Evolutionary conservation across 495 filamentous ascomycete species (phyloP), one percentile per base, ranked within the genome.

Genomic region (Annulohypoxylon stygium): DNA sequence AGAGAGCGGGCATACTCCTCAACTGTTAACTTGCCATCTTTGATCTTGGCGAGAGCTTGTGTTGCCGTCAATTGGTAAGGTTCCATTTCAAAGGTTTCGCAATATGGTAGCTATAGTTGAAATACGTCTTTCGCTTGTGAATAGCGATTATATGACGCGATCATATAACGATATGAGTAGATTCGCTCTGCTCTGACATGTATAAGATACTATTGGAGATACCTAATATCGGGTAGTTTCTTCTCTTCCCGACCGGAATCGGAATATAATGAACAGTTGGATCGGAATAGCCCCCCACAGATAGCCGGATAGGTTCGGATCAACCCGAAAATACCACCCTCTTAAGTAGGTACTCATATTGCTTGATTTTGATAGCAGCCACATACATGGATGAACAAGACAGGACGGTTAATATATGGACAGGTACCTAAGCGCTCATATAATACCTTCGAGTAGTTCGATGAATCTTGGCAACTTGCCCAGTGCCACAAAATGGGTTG

Each of bases 1-100:
- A 90, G 80, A 0, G 86, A 86, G 26, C 80, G 79, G 3, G 83
- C 87, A 75, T 89, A 89, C 37, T 81, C 77, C 70, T 87, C 84
- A 0, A 86, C 83, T 1, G 83, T 86, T 4, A 88, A 62, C 3
- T 79, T 59, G 1, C 78, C 79, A 12, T 73, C 70, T 66, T 70
- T 78, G 39, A 86, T 71, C 25, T 75, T 75, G 7, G 77, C 63
- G 11, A 83, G 74, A 7, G 76, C 80, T 71, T 84, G 69, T 10
- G 74, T 79, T 39, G 83, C 84, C 1, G 80, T 83, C 4, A 85
- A 75, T 39, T 75, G 77, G 51, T 80, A 82, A 7, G 71, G 76
- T 61, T 81, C 78, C 70, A 78, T 78, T 65, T 63, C 36, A 25
- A 16, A 12, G 36, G 34, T 41, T 43, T n/a, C 9, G 20, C 20